phyloP scores from a whole-genome alignment of 768 basidiomycete genomes.

The Antrodiella citrinella region DNA sequence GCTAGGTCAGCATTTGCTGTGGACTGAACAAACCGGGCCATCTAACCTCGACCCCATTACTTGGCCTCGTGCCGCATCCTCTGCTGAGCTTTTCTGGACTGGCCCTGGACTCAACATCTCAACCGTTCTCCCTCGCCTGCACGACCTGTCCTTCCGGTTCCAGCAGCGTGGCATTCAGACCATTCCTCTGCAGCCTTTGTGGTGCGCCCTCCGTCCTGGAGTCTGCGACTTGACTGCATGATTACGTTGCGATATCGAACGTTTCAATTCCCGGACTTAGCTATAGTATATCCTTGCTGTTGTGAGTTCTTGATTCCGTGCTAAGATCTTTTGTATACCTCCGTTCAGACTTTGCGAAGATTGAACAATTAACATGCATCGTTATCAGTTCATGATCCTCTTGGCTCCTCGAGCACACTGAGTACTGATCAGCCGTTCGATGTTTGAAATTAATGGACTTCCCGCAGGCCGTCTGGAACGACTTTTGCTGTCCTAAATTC shows the following conservation, averaged over 20 bases:
- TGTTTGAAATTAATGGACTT: too few relatives aligned
- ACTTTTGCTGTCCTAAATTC: too few relatives aligned
- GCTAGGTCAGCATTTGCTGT: slow-evolving; percentile 56
- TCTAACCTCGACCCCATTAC: slow-evolving; percentile 58
- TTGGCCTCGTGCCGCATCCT: slow-evolving; percentile 68
- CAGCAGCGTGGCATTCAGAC: slow-evolving; percentile 53
- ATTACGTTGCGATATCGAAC: neutral
- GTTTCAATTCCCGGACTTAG: neutral
- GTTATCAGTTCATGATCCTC: too few relatives aligned
- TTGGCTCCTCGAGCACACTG: too few relatives aligned
- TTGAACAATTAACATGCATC: too few relatives aligned
- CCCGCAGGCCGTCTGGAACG: too few relatives aligned
- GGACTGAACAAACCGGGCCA: slow-evolving; percentile 69
- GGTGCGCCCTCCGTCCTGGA: slow-evolving; percentile 61
- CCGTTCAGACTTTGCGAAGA: too few relatives aligned
- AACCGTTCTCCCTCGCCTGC: slow-evolving; percentile 53
- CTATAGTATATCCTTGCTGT: neutral
- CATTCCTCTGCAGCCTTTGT: slow-evolving; percentile 57
- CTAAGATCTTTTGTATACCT: too few relatives aligned
- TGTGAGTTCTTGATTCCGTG: neutral
- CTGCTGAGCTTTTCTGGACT: slow-evolving; percentile 75
- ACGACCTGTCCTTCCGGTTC: slow-evolving; percentile 57
- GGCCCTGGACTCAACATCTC: slow-evolving; percentile 29
- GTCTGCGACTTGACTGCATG: slow-evolving; percentile 38
- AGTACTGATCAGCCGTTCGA: too few relatives aligned